These are phyloP conservation scores for Parathielavia appendiculata DNA, from an alignment of 495 filamentous ascomycete species.

Conservation along the genomic window DNA sequence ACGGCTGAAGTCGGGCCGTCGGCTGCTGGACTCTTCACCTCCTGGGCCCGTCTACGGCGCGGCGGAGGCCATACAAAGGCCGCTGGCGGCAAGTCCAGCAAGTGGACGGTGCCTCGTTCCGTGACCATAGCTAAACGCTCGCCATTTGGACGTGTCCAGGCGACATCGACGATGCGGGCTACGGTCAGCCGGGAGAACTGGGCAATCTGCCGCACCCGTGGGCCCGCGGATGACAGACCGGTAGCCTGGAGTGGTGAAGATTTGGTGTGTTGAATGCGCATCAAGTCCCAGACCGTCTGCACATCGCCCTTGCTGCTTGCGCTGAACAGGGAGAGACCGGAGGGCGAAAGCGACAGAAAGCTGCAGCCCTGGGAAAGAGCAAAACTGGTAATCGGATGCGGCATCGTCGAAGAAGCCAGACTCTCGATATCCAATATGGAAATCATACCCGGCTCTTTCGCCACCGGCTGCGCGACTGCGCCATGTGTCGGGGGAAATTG, in stretches of 20 bases:
- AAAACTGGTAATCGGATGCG: slow-evolving; percentile 72
- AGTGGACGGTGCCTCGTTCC: slow-evolving; percentile 87
- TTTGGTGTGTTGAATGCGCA: slow-evolving; percentile 60
- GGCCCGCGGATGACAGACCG: slow-evolving; percentile 30
- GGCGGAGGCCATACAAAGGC: slow-evolving; percentile 88
- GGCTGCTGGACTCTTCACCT: slow-evolving; percentile 34
- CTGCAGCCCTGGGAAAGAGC: slow-evolving; percentile 79
- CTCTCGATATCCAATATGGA: slow-evolving; percentile 77
- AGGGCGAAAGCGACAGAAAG: slow-evolving; percentile 82
- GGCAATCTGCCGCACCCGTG: slow-evolving; percentile 70
- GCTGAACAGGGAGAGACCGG: slow-evolving; percentile 76
- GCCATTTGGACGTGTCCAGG: slow-evolving; percentile 76
- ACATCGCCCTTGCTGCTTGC: slow-evolving; percentile 90
- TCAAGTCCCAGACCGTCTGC: slow-evolving; percentile 87
- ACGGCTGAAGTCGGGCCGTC: slow-evolving; percentile 47
- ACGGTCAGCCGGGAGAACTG: slow-evolving; percentile 86
- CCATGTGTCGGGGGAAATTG: slow-evolving; percentile 78
- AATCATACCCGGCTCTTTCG: slow-evolving; percentile 69
- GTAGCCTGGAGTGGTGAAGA: slow-evolving; percentile 46
- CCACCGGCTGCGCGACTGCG: slow-evolving; percentile 41
- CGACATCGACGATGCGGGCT: slow-evolving; percentile 81
- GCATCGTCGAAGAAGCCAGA: slow-evolving; percentile 44
- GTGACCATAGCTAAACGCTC: slow-evolving; percentile 82
- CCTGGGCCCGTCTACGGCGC: slow-evolving; percentile 51
- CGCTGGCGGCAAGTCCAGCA: slow-evolving; percentile 75